These are phyloP conservation scores for Pinus albicaulis DNA, from an alignment of 75 land plant genomes.

Conservation along the genomic window DNA sequence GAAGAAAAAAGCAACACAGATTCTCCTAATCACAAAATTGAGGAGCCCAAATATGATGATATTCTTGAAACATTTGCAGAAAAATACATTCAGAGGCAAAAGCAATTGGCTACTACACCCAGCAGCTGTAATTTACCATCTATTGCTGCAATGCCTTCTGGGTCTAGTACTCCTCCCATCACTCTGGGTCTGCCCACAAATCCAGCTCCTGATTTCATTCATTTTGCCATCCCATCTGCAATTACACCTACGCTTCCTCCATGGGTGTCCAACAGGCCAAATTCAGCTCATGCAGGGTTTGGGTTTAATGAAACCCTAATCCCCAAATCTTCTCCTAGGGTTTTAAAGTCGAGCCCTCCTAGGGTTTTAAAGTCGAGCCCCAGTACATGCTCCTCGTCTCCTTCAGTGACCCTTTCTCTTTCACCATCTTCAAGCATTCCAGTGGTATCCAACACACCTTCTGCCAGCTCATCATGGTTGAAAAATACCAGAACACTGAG, in stretches of 20 bases:
- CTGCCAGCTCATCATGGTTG: too few species aligned
- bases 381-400: slow-evolving; percentile 27
- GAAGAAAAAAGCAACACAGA: slow-evolving; percentile 6
- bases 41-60: slow-evolving; percentile 45
- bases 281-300: too few species aligned
- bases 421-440: slow-evolving; percentile 33
- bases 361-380: slow-evolving; percentile 5
- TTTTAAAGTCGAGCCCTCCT: not conserved
- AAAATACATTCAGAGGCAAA: slow-evolving; percentile 52
- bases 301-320: too few species aligned
- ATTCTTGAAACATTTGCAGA: slow-evolving; percentile 69
- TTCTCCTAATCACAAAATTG: slow-evolving; percentile 18
- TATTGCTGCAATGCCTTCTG: slow-evolving; percentile 11
- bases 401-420: slow-evolving; percentile 49
- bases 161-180: slow-evolving; percentile 19
- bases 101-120: not conserved
- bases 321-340: not conserved
- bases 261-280: slow-evolving; percentile 40
- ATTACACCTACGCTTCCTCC: slow-evolving; percentile 48
- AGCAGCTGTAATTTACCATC: not conserved
- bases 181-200: not conserved
- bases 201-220: not conserved
- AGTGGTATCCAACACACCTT: not conserved
- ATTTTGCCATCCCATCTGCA: slow-evolving; percentile 30
- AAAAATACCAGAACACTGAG: too few species aligned